Conservation (phyloP, 2,329 filamentous ascomycete species). For the Fusarium graminum region DNA sequence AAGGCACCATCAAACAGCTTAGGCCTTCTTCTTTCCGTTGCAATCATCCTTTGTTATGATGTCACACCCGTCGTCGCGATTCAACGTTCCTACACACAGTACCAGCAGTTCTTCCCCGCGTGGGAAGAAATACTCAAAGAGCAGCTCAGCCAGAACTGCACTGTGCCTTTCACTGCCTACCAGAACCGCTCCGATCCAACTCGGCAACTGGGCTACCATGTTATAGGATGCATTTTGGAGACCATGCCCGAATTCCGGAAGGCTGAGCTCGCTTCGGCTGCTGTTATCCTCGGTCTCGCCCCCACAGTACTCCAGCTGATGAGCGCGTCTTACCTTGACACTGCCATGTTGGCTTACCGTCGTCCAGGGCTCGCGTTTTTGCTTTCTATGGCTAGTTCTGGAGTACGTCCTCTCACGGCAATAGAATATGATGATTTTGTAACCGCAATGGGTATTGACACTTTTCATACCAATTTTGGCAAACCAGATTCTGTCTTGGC, state of each 20-base stretch:
- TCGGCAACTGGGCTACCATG: conserved; percentile 8
- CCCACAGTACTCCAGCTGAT: conserved; percentile 38
- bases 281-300: conserved; percentile 42
- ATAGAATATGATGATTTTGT: conserved; percentile 24
- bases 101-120: conserved; percentile 39
- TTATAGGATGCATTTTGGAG: conserved; percentile 40
- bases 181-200: neutral
- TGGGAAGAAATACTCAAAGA: conserved; percentile 22
- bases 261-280: conserved; percentile 41
- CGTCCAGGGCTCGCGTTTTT: conserved; percentile 40
- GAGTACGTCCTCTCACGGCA: conserved; percentile 21
- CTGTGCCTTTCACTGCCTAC: conserved; percentile 1
- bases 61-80: neutral
- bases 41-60: neutral
- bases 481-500: neutral
- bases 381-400: conserved; percentile 33
- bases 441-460: conserved; percentile 4
- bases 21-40: neutral
- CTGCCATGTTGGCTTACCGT: conserved; percentile 34
- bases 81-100: conserved; percentile 25
- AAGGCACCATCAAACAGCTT: neutral
- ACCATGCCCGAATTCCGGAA: conserved; percentile 44
- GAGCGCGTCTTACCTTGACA: conserved; percentile 40
- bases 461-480: conserved; percentile 12
- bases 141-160: conserved; percentile 14